Percentiles rank a stretch among this genome's conserved stretches.
Evolutionary conservation across 1,284 basidiomycete genomes (phyloP).

Genomic region (Cystobasidium sp.): DNA sequence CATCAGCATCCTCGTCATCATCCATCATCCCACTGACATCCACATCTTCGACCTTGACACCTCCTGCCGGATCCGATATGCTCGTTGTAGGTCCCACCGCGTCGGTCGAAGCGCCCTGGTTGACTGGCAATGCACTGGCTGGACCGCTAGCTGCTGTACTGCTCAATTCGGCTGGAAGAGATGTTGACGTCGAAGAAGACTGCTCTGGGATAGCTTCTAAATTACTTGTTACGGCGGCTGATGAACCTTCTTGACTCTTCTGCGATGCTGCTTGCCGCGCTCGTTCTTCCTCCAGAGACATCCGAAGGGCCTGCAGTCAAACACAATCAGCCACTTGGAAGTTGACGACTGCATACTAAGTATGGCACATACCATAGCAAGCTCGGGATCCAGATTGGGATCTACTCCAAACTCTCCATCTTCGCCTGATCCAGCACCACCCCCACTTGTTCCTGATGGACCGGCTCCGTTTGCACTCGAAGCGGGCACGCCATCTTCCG

Average conservation of each 20-base stretch:
- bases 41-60: slow-evolving; percentile 25
- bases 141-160: slow-evolving; percentile 53
- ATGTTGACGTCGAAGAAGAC: background rate
- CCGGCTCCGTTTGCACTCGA: slow-evolving; percentile 54
- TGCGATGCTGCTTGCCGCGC: slow-evolving; percentile 74
- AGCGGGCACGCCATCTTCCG: slow-evolving; percentile 74
- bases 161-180: slow-evolving; percentile 45
- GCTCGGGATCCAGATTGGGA: slow-evolving; percentile 91
- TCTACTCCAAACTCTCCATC: slow-evolving; percentile 84
- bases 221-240: slow-evolving; percentile 51
- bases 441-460: slow-evolving; percentile 52
- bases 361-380: slow-evolving; percentile 78
- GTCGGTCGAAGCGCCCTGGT: slow-evolving; percentile 13
- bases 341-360: background rate
- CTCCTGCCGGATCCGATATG: slow-evolving; percentile 58
- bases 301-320: slow-evolving; percentile 78
- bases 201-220: slow-evolving; percentile 49
- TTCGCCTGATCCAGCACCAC: slow-evolving; percentile 61
- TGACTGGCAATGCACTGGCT: slow-evolving; percentile 22
- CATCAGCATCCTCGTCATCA: slow-evolving; percentile 51
- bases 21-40: slow-evolving; percentile 35
- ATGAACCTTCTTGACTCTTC: slow-evolving; percentile 45
- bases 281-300: slow-evolving; percentile 97
- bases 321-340: slow-evolving; percentile 45
- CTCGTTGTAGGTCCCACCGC: slow-evolving; percentile 43